These are phyloP conservation scores for Mariannaea elegans DNA, from an alignment of 2,329 filamentous ascomycete species.

Conservation along the genomic window DNA sequence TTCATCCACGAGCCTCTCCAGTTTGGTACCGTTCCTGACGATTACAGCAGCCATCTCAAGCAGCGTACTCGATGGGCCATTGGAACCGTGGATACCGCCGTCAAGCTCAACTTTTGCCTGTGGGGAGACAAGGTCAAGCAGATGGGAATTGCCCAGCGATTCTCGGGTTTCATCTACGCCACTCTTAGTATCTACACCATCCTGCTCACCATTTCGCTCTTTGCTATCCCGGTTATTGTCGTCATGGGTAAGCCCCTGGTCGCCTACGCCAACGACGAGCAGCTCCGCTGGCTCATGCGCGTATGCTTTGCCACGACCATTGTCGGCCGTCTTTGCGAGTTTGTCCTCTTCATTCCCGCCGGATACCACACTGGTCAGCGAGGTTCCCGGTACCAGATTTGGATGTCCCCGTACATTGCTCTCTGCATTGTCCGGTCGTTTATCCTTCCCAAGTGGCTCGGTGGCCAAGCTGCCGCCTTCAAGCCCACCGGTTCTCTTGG, in stretches of 20 bases:
- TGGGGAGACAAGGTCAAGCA: constrained; percentile 61
- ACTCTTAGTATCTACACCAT: constrained; percentile 65
- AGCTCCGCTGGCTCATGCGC: constrained; percentile 68
- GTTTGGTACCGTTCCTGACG: constrained; percentile 67
- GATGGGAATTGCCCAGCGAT: constrained; percentile 66
- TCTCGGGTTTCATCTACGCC: constrained; percentile 67
- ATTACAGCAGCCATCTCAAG: constrained; percentile 63
- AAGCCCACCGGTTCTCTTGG: constrained; percentile 67
- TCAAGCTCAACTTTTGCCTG: constrained; percentile 68
- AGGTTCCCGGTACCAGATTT: constrained; percentile 64
- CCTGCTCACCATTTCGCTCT: constrained; percentile 61
- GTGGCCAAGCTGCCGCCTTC: constrained; percentile 66
- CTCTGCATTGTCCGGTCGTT: constrained; percentile 67
- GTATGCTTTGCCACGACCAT: constrained; percentile 61
- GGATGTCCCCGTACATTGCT: constrained; percentile 71
- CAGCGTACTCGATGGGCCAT: constrained; percentile 66
- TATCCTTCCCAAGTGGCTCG: constrained; percentile 66
- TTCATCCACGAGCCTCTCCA: constrained; percentile 68
- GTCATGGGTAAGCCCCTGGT: constrained; percentile 65
- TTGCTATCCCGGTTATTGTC: constrained; percentile 67
- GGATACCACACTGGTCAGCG: constrained; percentile 68
- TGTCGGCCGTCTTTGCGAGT: constrained; percentile 63
- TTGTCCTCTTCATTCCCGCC: constrained; percentile 65
- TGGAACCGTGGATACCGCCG: constrained; percentile 65
- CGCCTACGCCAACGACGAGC: constrained; percentile 59